Evolutionary conservation across 345 rosid genomes (phyloP), one percentile per base, ranked within the genome.

Genomic region (Citrus mangshanensis): DNA sequence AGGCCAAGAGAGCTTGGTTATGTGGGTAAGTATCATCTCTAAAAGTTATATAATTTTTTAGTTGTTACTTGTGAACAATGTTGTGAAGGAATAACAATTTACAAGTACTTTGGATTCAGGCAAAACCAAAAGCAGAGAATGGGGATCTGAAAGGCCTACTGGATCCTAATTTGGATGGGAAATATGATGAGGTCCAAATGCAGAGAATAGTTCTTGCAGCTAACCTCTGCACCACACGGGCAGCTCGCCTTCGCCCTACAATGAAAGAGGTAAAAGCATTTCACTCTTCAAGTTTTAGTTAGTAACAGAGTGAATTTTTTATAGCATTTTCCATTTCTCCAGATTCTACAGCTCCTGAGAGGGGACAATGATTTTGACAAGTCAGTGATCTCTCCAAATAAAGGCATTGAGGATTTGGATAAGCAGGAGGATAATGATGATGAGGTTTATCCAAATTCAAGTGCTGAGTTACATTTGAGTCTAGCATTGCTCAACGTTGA

Each of bases 1-100:
- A 85, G 93, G 86, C 68, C 93, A 91, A 38, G 90, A 90, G 79
- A 96, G 99, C 81, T 86, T 96, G 90, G 91, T 94, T 79, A 85
- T 91, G 93, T 96, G 99, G 99, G 99, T 93, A 86, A 84, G 99
- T 51, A 19, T 24, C 62, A 67, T 14, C 21, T 77, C 72, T n/a
- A 2, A 58, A 25, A 76, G 73, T 34, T 24, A 18, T 5, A 40
- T 28, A 21, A n/a, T 12, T 61, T 60, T 79, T 75, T 7, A 46
- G n/a, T 14, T 54, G 6, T 18, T n/a, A 35, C 34, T 63, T 12
- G 32, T 66, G 25, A 32, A 1, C 61, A 7, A 25, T 56, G 35
- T 9, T 32, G 49, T 68, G 22, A 34, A 21, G 63, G 58, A 16
- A 30, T 63, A 59, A 77, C 46, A 79, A 27, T 54, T 46, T 27